phyloP scores from a whole-genome alignment of 345 rosid genomes.

The Rhizophora apiculata region DNA sequence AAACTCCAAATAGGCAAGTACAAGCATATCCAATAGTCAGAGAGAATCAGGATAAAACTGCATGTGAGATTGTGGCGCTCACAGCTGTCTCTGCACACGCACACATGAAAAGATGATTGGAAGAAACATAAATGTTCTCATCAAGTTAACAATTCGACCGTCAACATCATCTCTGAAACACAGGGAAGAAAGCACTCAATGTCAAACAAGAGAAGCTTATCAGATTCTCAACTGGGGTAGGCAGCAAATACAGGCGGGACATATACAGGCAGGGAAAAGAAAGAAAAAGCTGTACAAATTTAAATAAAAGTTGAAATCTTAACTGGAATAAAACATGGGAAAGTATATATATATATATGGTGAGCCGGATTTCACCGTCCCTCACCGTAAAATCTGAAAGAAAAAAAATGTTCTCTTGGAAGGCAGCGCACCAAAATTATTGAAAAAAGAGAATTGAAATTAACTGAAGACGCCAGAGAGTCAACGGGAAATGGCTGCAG shows the following conservation, averaged over 20 bases:
- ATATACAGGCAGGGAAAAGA: constrained; percentile 11
- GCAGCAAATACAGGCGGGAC: background rate
- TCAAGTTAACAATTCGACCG: background rate
- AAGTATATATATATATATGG: background rate
- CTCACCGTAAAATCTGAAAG: constrained; percentile 16
- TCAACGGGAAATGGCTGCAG: background rate
- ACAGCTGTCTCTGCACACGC: background rate
- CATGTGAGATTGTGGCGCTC: background rate
- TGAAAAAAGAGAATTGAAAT: background rate
- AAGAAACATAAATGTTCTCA: background rate
- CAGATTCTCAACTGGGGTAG: constrained; percentile 6
- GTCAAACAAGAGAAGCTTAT: background rate
- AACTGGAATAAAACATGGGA: background rate
- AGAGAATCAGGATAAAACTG: background rate
- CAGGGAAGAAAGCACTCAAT: too few relatives aligned
- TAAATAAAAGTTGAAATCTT: constrained; percentile 10
- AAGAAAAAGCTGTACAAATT: constrained; percentile 33
- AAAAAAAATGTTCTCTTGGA: background rate
- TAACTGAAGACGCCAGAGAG: background rate
- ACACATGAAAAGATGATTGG: background rate
- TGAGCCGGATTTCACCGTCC: constrained; percentile 18
- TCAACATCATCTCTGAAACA: too few relatives aligned
- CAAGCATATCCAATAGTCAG: background rate
- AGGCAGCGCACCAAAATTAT: background rate
- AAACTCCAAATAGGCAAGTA: too few relatives aligned